phyloP scores from a whole-genome alignment of 805 yeast genomes.

The Sugiyamaella qingdaonensis region DNA sequence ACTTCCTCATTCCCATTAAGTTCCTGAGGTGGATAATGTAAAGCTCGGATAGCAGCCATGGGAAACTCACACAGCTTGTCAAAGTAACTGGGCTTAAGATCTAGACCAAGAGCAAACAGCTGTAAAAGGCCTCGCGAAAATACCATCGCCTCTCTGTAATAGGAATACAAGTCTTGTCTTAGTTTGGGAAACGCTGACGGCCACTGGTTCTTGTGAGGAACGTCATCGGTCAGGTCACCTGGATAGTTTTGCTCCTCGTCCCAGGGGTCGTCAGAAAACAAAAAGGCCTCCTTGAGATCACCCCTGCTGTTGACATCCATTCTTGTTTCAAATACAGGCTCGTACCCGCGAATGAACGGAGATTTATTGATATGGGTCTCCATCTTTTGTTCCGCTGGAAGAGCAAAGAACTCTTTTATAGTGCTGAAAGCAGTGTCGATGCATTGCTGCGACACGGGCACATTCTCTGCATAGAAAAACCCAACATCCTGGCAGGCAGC shows the following conservation, averaged over 20 bases:
- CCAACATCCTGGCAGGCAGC: neutral
- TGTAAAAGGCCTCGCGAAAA: neutral
- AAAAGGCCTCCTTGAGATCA: neutral
- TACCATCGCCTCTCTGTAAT: neutral
- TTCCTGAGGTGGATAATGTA: conserved; percentile 35
- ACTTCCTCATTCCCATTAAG: conserved; percentile 28
- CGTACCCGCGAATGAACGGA: conserved; percentile 6
- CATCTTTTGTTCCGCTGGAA: conserved; percentile 3
- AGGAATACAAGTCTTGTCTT: neutral
- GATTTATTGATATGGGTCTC: conserved; percentile 6
- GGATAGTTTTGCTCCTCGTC: neutral
- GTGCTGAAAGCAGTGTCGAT: neutral
- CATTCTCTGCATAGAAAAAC: neutral
- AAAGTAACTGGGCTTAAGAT: conserved; percentile 6
- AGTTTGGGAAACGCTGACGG: neutral
- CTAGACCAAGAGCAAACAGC: conserved; percentile 8
- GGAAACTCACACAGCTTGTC: conserved; percentile 5
- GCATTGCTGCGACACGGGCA: neutral
- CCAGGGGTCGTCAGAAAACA: conserved; percentile 1
- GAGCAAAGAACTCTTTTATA: conserved; percentile 7
- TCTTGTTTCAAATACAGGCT: neutral
- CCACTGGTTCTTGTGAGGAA: neutral
- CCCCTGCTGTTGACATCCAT: neutral
- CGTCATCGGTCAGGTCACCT: neutral
- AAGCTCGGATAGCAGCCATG: conserved; percentile 25